A percentile compares a stretch with the other conserved stretches of the same genome.
Evolutionary conservation across 2,329 filamentous ascomycete genomes (phyloP).

Genomic region (Ophiocordyceps sinensis): DNA sequence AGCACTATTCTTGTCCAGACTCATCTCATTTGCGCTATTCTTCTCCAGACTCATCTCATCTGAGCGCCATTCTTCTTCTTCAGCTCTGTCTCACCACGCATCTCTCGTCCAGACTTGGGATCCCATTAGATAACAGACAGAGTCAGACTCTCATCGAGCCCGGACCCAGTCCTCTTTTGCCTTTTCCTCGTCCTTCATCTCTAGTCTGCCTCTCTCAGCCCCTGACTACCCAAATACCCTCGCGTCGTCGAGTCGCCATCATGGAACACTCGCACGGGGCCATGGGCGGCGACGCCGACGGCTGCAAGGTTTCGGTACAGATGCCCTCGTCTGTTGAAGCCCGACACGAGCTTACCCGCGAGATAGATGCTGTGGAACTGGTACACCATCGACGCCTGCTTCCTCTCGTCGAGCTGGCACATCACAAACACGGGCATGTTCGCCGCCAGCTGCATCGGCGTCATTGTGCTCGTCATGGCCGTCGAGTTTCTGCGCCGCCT

Average conservation of each 20-base stretch:
- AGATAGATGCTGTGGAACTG: constrained; percentile 66
- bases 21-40: no score
- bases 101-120: no score
- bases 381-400: constrained; percentile 58
- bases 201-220: no score
- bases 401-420: constrained; percentile 56
- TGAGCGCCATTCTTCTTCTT: no score
- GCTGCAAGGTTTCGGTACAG: neutral
- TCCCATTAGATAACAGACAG: no score
- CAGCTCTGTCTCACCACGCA: no score
- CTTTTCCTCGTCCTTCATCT: no score
- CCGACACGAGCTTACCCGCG: constrained; percentile 1
- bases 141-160: no score
- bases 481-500: constrained; percentile 61
- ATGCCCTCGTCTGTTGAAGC: no score
- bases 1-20: no score
- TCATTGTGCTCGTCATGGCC: constrained; percentile 53
- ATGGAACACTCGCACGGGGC: neutral
- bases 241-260: neutral
- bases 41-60: no score
- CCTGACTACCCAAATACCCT: neutral
- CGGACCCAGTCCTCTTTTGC: no score
- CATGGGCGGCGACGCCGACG: neutral
- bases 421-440: constrained; percentile 59
- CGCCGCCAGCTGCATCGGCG: constrained; percentile 64